Percentiles rank a stretch among this genome's conserved stretches.
Conservation (phyloP, 176 grass and related monocot species). For the Carex littledalei region DNA sequence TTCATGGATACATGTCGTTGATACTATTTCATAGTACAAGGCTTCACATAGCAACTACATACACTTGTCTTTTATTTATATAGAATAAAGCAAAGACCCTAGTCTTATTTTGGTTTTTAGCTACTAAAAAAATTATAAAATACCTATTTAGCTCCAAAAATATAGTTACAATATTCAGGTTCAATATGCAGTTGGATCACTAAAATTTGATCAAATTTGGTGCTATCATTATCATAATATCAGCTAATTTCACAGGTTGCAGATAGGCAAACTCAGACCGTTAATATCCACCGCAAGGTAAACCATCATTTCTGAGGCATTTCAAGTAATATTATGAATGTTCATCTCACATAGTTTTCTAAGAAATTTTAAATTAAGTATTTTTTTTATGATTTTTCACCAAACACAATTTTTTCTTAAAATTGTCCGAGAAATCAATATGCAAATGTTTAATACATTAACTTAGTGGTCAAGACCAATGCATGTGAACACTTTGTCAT, state of each 20-base stretch:
- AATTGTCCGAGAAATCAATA: background rate
- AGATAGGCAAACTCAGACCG: background rate
- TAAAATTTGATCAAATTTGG: background rate
- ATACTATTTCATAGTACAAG: background rate
- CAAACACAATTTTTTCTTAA: too few relatives aligned
- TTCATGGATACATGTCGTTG: background rate
- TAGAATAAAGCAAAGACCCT: background rate
- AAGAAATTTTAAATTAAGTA: too few relatives aligned
- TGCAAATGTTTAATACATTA: too few relatives aligned
- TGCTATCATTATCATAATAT: too few relatives aligned
- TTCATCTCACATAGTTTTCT: background rate
- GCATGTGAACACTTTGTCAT: conserved; percentile 8
- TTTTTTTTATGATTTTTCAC: too few relatives aligned
- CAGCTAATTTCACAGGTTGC: too few relatives aligned
- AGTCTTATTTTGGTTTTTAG: background rate
- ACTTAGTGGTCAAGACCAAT: background rate
- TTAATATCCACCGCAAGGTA: background rate
- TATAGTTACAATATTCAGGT: background rate
- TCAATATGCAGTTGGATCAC: background rate
- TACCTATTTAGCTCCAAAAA: background rate
- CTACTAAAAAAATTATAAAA: background rate
- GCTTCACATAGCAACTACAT: background rate
- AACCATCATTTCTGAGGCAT: too few relatives aligned
- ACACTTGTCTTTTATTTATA: background rate
- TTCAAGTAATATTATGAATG: background rate